Evolutionary conservation across 2,329 filamentous ascomycete genomes (phyloP), one percentile per base, ranked within the genome.

Genomic region (Metarhizium guizhouense): DNA sequence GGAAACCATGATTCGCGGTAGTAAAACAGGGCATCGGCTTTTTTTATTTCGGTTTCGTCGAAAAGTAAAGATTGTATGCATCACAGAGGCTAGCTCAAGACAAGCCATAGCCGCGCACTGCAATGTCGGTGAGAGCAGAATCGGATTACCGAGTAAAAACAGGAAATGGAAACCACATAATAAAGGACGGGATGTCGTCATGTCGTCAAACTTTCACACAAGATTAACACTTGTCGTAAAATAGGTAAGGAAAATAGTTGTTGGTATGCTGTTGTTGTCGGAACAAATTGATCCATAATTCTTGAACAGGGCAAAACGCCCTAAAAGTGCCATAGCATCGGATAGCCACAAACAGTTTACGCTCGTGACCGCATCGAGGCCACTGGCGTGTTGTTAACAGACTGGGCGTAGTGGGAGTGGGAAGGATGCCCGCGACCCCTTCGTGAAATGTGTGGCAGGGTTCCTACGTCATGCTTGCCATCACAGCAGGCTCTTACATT

Each of bases 401-500:
- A 70, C 14, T 67, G 66, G 54, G 65, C 70, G 13, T 70, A 67
- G 25, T 71, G 64, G 13, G 68, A 64, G 58, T 75, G 73, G 30
- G 66, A 59, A 38, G 68, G 66, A 38, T 58, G 75, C 63, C 56
- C 72, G 40, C 76, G 76, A 42, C 74, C 70, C 61, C 74, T 74
- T 67, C 75, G 78, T 51, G 73, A 66, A 51, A 72, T 70, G 57
- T 73, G 74, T 56, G 78, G 74, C 52, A 87, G 68, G 54, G 77
- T 82, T 54, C 82, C 80, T 51, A 90, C 87, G 67, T 90, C 86
- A 65, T 90, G 87, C 74, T 88, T 89, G 93, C 92, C 94, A 81
- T 97, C 94, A 72, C 94, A 99, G 75, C 94, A 99, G 57, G 93
- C 92, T 67, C 94, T 81, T 61, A 99, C 94, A 70, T 99, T 96